A percentile compares a stretch with the other conserved stretches of the same genome.
Conservation (phyloP, 2,329 filamentous ascomycete species). For the Sarocladium brachiariae region DNA sequence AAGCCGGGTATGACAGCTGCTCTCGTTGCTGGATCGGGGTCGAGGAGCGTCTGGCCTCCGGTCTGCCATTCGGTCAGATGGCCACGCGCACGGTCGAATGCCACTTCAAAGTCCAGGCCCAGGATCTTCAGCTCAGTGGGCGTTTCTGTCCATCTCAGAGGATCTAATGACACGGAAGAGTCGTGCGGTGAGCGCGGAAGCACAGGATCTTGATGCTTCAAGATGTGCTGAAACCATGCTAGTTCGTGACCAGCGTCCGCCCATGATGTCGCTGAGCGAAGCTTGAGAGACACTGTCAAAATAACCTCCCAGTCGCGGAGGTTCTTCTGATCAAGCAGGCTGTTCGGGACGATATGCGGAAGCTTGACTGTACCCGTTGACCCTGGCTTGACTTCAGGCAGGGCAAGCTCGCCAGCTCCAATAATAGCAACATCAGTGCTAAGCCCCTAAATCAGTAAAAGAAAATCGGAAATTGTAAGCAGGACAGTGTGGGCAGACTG, state of each 20-base stretch:
- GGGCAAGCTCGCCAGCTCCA: not conserved
- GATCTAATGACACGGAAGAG: no score
- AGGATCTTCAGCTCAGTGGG: conserved; percentile 9
- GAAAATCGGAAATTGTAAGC: no score
- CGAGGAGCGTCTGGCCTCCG: conserved; percentile 27
- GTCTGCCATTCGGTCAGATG: conserved; percentile 34
- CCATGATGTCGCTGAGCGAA: not conserved
- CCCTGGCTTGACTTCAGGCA: conserved; percentile 1
- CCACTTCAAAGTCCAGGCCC: conserved; percentile 27
- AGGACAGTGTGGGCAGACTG: conserved; percentile 17
- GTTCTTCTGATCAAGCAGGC: not conserved
- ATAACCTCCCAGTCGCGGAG: not conserved
- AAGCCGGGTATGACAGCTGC: conserved; percentile 41
- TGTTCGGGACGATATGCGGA: not conserved
- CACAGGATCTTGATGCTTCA: not conserved
- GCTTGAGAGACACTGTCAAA: not conserved
- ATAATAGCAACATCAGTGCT: not conserved
- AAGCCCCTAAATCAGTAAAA: no score
- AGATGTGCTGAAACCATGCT: not conserved
- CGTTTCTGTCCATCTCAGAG: not conserved
- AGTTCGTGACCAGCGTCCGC: conserved; percentile 4
- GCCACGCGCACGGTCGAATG: conserved; percentile 39
- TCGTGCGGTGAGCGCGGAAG: no score
- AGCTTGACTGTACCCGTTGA: not conserved
- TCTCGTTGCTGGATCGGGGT: conserved; percentile 24